Conservation (phyloP, 768 basidiomycete genomes). For the Podaxis sp. region DNA sequence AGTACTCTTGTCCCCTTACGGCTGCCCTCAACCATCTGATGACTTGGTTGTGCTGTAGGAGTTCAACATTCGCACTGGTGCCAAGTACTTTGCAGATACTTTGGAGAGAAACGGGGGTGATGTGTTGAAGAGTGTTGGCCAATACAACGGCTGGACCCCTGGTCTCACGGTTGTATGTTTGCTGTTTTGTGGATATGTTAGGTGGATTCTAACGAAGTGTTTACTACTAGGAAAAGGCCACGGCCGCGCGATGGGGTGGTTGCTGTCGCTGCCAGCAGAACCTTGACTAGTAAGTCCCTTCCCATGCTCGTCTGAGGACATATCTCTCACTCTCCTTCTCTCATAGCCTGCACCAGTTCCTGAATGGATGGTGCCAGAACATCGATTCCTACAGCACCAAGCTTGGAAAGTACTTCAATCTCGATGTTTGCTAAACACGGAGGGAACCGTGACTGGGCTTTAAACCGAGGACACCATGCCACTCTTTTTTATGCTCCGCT, state of each 20-base stretch:
- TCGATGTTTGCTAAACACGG: conserved; percentile 30
- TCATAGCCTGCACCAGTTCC: conserved; percentile 59
- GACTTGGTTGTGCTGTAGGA: conserved; percentile 37
- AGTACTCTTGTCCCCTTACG: conserved; percentile 20
- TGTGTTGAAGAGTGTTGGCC: conserved; percentile 57
- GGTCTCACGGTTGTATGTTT: conserved; percentile 57
- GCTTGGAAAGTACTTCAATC: conserved; percentile 71
- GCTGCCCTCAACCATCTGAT: neutral
- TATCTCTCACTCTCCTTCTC: conserved; percentile 5
- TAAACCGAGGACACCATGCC: neutral
- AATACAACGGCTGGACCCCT: conserved; percentile 73
- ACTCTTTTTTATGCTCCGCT: conserved; percentile 1
- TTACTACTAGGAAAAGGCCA: conserved; percentile 46
- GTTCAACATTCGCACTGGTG: conserved; percentile 71
- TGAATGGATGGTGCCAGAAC: conserved; percentile 74
- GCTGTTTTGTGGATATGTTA: neutral
- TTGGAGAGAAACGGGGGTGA: conserved; percentile 51
- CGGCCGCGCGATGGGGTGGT: conserved; percentile 47
- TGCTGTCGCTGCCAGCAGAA: conserved; percentile 83
- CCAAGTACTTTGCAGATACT: conserved; percentile 55
- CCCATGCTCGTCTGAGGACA: neutral
- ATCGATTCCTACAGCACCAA: conserved; percentile 46
- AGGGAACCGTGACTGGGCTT: neutral
- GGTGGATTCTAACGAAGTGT: conserved; percentile 11
- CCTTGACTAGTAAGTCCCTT: conserved; percentile 71